These are phyloP conservation scores for Blastobotrys robertii DNA, from an alignment of 805 yeast species.

Conservation along the genomic window DNA sequence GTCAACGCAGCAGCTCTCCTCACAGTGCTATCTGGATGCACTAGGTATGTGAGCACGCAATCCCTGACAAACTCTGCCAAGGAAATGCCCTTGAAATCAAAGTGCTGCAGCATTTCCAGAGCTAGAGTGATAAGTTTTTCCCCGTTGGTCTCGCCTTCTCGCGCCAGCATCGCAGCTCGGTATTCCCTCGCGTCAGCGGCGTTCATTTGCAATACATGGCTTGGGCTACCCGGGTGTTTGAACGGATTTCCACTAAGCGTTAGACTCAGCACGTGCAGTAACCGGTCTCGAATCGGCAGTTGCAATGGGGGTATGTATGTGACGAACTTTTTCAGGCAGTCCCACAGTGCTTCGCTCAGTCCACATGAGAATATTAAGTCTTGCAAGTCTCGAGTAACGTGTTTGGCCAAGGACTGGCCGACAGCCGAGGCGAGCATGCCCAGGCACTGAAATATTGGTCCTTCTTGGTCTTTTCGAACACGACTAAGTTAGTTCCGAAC, in stretches of 20 bases:
- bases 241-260: conserved; percentile 76
- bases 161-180: conserved; percentile 60
- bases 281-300: conserved; percentile 57
- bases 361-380: conserved; percentile 76
- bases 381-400: conserved; percentile 69
- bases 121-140: conserved; percentile 60
- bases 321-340: conserved; percentile 57
- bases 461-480: conserved; percentile 63
- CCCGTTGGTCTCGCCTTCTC: conserved; percentile 55
- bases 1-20: conserved; percentile 80
- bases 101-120: conserved; percentile 61
- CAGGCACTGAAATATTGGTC: conserved; percentile 80
- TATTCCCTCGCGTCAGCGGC: conserved; percentile 60
- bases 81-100: conserved; percentile 66
- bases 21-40: conserved; percentile 68
- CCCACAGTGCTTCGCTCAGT: conserved; percentile 72
- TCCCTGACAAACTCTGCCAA: conserved; percentile 80
- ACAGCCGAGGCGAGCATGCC: conserved; percentile 81
- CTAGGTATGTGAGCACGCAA: conserved; percentile 73
- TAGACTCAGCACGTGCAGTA: conserved; percentile 60
- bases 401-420: conserved; percentile 88
- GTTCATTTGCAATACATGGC: conserved; percentile 33
- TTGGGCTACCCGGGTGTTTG: conserved; percentile 80
- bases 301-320: conserved; percentile 73
- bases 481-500: conserved; percentile 25